phyloP scores from a whole-genome alignment of 169 alveolate genomes.

The Plasmodium gallinaceum region DNA sequence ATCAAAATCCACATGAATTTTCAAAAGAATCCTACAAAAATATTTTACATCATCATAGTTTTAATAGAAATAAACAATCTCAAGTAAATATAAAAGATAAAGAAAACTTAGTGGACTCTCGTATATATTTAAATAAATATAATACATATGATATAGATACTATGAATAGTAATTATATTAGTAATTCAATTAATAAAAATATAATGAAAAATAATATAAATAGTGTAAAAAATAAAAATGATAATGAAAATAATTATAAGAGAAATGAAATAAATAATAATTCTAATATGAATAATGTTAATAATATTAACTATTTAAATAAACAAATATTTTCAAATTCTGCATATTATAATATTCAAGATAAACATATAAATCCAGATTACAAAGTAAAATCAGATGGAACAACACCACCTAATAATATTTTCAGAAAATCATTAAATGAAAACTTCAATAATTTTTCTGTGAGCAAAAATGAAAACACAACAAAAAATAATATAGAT shows the following conservation, averaged over 20 bases:
- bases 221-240: not conserved
- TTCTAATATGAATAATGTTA: not conserved
- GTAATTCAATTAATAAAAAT: not conserved
- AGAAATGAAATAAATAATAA: not conserved
- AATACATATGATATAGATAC: slow-evolving; percentile 1
- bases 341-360: not conserved
- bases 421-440: not conserved
- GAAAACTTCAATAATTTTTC: slow-evolving; percentile 15
- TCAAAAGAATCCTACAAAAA: not conserved
- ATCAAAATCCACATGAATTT: not conserved
- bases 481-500: slow-evolving; percentile 20
- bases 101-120: not conserved
- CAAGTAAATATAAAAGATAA: not conserved
- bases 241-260: not conserved
- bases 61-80: slow-evolving; percentile 8
- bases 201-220: not conserved
- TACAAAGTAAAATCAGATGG: not conserved
- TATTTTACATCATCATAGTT: not conserved
- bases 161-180: too few species aligned
- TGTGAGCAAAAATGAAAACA: slow-evolving; percentile 9
- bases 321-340: slow-evolving; percentile 3
- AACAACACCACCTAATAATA: not conserved
- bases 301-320: slow-evolving; percentile 1
- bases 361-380: not conserved
- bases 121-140: slow-evolving; percentile 6